Evolutionary conservation across 192 early-diverging fungal species (phyloP).

Genomic region (Rhizoclosmatium globosum): DNA sequence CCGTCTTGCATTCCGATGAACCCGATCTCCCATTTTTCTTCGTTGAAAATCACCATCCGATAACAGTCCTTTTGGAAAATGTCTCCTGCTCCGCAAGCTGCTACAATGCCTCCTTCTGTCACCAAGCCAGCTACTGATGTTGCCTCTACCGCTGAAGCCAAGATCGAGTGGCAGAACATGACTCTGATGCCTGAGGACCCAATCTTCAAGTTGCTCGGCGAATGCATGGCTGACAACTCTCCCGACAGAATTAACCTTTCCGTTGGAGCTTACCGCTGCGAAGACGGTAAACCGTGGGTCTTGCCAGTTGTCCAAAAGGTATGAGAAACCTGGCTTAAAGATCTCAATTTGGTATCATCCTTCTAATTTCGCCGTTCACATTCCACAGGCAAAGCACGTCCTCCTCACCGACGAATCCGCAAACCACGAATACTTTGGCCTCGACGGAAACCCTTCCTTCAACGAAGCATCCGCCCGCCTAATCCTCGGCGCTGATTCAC

Average conservation of each 20-base stretch:
- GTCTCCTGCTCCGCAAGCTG: too few species aligned
- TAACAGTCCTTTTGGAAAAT: too few species aligned
- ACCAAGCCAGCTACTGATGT: too few species aligned
- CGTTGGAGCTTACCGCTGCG: conserved; percentile 96
- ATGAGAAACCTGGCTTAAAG: conserved; percentile 10
- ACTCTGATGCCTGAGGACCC: conserved; percentile 83
- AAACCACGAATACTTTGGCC: conserved; percentile 95
- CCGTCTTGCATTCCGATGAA: too few species aligned
- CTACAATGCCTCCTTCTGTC: too few species aligned
- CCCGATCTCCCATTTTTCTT: too few species aligned
- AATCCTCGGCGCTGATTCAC: conserved; percentile 80
- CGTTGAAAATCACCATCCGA: too few species aligned
- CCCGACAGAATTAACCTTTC: conserved; percentile 89
- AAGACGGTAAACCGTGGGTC: conserved; percentile 95
- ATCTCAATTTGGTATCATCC: background rate
- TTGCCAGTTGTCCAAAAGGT: conserved; percentile 93
- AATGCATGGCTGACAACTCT: conserved; percentile 81
- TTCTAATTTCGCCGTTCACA: conserved; percentile 59
- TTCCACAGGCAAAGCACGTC: conserved; percentile 72
- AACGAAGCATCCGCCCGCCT: conserved; percentile 78
- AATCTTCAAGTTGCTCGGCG: conserved; percentile 88
- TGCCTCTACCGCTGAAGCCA: background rate
- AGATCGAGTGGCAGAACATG: conserved; percentile 13
- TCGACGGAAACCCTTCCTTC: conserved; percentile 83
- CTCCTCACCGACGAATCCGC: conserved; percentile 71